Conservation (phyloP, 768 basidiomycete species). For the Phlegmacium glaucopus region DNA sequence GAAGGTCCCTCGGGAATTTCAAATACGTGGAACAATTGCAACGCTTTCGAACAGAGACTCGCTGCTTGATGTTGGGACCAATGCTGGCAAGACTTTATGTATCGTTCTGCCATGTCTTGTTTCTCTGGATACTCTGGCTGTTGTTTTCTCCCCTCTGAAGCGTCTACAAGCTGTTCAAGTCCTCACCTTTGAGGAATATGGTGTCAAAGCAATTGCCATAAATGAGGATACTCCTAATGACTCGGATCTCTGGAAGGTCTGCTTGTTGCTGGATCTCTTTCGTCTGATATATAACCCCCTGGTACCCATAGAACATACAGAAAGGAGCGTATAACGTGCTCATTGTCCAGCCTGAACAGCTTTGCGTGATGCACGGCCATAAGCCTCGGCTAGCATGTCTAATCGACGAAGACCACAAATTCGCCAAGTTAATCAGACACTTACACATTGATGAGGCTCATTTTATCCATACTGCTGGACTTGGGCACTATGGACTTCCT, state of each 20-base stretch:
- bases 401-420: background rate
- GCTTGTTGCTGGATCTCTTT: background rate
- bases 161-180: constrained; percentile 16
- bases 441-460: constrained; percentile 17
- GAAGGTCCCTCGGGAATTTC: constrained; percentile 13
- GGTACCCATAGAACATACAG: background rate
- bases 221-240: constrained; percentile 19
- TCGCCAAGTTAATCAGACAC: constrained; percentile 5
- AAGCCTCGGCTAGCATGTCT: constrained; percentile 3
- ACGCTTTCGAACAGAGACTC: constrained; percentile 12
- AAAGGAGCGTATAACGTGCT: constrained; percentile 5
- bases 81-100: constrained; percentile 23
- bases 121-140: constrained; percentile 5
- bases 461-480: constrained; percentile 14
- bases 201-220: constrained; percentile 17
- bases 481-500: constrained; percentile 1
- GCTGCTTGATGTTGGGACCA: constrained; percentile 21
- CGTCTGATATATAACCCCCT: background rate
- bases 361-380: constrained; percentile 11
- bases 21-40: constrained; percentile 11
- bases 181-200: constrained; percentile 11
- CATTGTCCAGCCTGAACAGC: constrained; percentile 8
- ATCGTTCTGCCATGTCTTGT: constrained; percentile 18
- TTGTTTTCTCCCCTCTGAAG: constrained; percentile 19
- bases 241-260: constrained; percentile 14